A percentile compares a stretch with the other conserved stretches of the same genome.
phyloP scores from a whole-genome alignment of 73 alveolate species.

The Paramecium caudatum region DNA sequence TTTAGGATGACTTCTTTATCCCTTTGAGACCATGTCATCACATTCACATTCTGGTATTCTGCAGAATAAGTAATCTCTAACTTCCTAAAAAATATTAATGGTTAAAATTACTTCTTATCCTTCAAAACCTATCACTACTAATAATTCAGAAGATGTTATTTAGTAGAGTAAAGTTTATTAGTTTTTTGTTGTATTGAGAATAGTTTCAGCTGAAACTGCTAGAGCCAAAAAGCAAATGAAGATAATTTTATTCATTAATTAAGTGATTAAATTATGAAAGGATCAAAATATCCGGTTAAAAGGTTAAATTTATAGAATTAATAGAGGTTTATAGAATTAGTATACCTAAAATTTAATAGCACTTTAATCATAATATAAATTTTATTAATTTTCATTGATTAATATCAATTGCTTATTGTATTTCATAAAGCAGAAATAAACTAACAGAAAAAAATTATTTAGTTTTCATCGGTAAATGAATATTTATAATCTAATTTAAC shows the following conservation, averaged over 20 bases:
- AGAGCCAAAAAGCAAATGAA: background rate
- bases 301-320: no score
- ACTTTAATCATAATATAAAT: no score
- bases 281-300: no score
- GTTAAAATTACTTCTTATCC: background rate
- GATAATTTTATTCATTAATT: background rate
- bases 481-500: no score
- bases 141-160: background rate
- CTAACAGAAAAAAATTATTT: no score
- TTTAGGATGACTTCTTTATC: slow-evolving; percentile 32
- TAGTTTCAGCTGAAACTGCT: background rate
- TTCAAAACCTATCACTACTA: background rate
- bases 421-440: no score
- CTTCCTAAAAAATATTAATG: slow-evolving; percentile 15
- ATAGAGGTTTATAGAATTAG: no score
- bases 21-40: slow-evolving; percentile 56
- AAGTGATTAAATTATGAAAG: slow-evolving; percentile 4
- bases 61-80: slow-evolving; percentile 41
- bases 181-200: background rate
- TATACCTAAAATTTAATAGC: no score
- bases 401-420: no score
- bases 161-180: background rate
- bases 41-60: background rate
- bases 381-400: no score
- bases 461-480: no score